Base-by-base conservation (phyloP, 2,329 filamentous ascomycete species). In the Cladophialophora immunda region DNA sequence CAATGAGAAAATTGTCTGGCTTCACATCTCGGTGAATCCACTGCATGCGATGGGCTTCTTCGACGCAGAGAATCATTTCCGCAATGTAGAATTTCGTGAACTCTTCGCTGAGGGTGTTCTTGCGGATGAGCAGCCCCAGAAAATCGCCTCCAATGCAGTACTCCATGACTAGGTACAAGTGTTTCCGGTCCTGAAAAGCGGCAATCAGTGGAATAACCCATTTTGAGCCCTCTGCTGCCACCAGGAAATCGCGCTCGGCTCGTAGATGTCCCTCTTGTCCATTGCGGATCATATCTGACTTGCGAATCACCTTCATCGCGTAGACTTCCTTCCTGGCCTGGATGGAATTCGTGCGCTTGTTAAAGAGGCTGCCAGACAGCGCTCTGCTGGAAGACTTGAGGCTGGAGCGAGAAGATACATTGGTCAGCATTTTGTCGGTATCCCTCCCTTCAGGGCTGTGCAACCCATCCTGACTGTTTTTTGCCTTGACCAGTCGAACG, bases 61-160 rank as follows among this genome's bases (percentile, higher is more conserved):
- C 94, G 27, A 99, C 90, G 74, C 93, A 97, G 4, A 97, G 82
- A 61, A 98, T 91, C 93, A 98, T 98, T 80, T 99, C 94, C 0
- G 94, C 93, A 66, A 97, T 83, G 76, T 98, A 98, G 83, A 92
- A 97, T 69, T 87, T 90, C 4, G 94, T 89, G 52, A 92, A 87
- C 0, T 85, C 82, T 77, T 98, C 95, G 63, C 88, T 88, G 1
- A 99, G 83, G 2, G 92, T 87, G 68, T 95, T 93, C 75, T 96
- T 92, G 17, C 94, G 89, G 63, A 97, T 91, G 17, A 99, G 81
- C 0, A 97, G 80, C 1, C 92, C 92, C 0, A 99, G 84, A 72
- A 99, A 98, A 76, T 99, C 94, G 0, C 95, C 94, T 0, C 94
- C 95, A 1, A 96, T 90, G 93, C 97, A 97, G 76, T 97, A 99